Percentiles rank a stretch among this genome's conserved stretches.
Evolutionary conservation across 106 monocot genomes (phyloP).

Genomic region (Dactylorhiza incarnata): DNA sequence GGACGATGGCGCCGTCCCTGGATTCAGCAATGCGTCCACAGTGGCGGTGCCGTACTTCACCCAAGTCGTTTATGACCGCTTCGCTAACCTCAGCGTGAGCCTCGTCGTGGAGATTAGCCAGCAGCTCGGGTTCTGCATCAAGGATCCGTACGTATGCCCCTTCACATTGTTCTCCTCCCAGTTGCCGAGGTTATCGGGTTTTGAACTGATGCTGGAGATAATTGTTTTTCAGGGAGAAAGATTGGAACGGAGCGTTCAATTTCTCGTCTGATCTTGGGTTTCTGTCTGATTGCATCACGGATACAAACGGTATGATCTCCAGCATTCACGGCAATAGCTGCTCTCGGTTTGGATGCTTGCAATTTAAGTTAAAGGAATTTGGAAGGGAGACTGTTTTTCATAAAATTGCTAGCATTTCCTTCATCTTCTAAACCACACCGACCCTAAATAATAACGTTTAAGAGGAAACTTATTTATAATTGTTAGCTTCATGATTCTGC

Average conservation of each 20-base stretch:
- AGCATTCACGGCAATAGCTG: not conserved
- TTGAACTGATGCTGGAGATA: not conserved
- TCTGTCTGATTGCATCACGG: constrained; percentile 19
- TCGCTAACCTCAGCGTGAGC: constrained; percentile 12
- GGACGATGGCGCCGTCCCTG: constrained; percentile 7
- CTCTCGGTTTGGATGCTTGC: not conserved
- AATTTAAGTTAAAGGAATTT: not conserved
- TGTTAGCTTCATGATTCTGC: not conserved
- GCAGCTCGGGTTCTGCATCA: constrained; percentile 36
- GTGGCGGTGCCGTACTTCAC: constrained; percentile 11
- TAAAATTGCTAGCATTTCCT: not conserved
- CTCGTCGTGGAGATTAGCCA: constrained; percentile 8
- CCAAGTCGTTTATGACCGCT: not conserved
- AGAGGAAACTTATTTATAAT: not conserved
- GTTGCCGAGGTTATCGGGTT: not conserved
- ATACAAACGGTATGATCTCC: constrained; percentile 5
- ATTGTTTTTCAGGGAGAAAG: constrained; percentile 22
- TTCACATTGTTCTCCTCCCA: not conserved
- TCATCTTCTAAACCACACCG: not conserved
- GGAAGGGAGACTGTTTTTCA: not conserved
- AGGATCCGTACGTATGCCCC: constrained; percentile 17
- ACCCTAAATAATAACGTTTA: not conserved
- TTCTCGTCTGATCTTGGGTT: constrained; percentile 25
- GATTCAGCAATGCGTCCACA: not conserved
- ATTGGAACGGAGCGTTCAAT: constrained; percentile 33